These are phyloP conservation scores for Jacaranda mimosifolia DNA, from an alignment of 257 asterid species.

Conservation along the genomic window DNA sequence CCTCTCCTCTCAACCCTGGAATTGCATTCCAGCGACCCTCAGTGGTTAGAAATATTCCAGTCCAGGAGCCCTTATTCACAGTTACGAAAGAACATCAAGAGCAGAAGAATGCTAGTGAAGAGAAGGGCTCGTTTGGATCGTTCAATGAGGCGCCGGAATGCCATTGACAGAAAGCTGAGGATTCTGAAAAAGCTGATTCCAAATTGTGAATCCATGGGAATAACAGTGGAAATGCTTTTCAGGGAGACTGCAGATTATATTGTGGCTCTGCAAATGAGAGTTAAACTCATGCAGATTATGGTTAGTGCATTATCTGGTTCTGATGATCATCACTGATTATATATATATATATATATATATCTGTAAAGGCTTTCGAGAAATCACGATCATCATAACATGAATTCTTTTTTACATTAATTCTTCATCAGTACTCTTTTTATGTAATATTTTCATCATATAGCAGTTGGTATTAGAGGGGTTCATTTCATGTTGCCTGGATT, in stretches of 20 bases:
- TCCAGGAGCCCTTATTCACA: too few relatives aligned
- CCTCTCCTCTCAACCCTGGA: slow-evolving; percentile 38
- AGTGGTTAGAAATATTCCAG: too few relatives aligned
- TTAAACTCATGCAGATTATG: slow-evolving; percentile 63
- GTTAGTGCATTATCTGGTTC: slow-evolving; percentile 47
- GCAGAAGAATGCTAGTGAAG: slow-evolving; percentile 45
- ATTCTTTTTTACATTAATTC: background rate
- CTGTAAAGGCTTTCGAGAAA: background rate
- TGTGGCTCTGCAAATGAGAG: slow-evolving; percentile 58
- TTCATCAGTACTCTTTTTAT: background rate
- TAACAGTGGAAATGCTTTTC: slow-evolving; percentile 51
- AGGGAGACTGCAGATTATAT: slow-evolving; percentile 69
- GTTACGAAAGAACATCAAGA: slow-evolving; percentile 25
- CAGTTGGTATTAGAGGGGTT: slow-evolving; percentile 12
- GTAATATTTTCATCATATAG: too few relatives aligned
- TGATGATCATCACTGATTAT: slow-evolving; percentile 8
- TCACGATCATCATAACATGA: too few relatives aligned
- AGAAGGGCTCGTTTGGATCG: slow-evolving; percentile 49
- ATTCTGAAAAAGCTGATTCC: slow-evolving; percentile 66
- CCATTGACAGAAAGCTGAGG: slow-evolving; percentile 56
- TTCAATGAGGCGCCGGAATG: slow-evolving; percentile 26
- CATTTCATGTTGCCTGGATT: slow-evolving; percentile 40
- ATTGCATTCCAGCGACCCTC: background rate
- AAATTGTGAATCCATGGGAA: slow-evolving; percentile 47
- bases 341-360: slow-evolving; percentile 2